phyloP scores from a whole-genome alignment of 148 eudicot genomes.

The Chenopodium suecicum region DNA sequence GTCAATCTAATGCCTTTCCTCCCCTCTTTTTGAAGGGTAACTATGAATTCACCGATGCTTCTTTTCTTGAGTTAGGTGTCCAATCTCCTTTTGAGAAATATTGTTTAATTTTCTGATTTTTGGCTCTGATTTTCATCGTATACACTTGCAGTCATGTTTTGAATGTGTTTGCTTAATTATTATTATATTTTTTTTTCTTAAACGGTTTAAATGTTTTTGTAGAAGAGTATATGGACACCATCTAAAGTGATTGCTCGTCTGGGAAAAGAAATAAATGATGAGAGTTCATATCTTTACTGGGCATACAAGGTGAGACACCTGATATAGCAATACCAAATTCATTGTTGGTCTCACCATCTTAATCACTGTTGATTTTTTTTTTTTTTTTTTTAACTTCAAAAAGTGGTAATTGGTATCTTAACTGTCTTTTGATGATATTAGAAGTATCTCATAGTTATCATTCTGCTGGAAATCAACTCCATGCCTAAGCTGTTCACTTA shows the following conservation, averaged over 20 bases:
- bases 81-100: not conserved
- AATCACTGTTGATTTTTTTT: not conserved
- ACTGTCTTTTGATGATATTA: not conserved
- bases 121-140: not conserved
- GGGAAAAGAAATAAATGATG: constrained; percentile 90
- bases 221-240: constrained; percentile 86
- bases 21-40: not conserved
- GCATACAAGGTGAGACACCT: constrained; percentile 68
- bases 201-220: constrained; percentile 13
- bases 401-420: not conserved
- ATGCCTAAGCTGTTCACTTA: not conserved
- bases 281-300: constrained; percentile 91
- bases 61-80: not conserved
- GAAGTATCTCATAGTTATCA: not conserved
- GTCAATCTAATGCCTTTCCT: not conserved
- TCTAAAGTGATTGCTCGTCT: constrained; percentile 87
- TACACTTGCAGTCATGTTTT: not conserved
- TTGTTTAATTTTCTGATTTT: not conserved
- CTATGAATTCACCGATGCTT: not conserved
- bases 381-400: not conserved
- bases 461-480: not conserved
- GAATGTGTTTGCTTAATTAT: not conserved
- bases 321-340: not conserved
- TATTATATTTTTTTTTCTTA: not conserved
- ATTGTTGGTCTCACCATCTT: not conserved